A percentile compares a stretch with the other conserved stretches of the same genome.
These are phyloP conservation scores for Alloteropsis semialata DNA, from an alignment of 176 grass and related monocot genomes.

Conservation along the genomic window DNA sequence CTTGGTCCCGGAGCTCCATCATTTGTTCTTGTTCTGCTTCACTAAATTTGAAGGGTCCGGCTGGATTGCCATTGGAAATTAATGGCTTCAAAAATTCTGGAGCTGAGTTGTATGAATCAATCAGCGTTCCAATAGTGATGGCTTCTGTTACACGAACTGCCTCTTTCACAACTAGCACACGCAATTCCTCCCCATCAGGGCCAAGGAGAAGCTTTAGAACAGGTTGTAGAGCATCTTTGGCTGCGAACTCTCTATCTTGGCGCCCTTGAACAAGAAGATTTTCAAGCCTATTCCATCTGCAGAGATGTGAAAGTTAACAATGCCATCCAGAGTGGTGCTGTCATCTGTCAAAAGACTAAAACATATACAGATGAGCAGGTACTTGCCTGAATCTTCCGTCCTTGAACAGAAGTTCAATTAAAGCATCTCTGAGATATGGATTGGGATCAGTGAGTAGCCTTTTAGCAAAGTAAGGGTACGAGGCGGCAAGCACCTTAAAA, in stretches of 20 bases:
- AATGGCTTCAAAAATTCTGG: slow-evolving; percentile 75
- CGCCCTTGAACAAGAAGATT: slow-evolving; percentile 96
- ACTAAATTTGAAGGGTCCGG: slow-evolving; percentile 69
- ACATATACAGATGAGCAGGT: slow-evolving; percentile 11
- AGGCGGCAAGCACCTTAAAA: slow-evolving; percentile 98
- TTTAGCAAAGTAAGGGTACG: slow-evolving; percentile 99
- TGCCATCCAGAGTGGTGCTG: background rate
- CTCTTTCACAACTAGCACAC: slow-evolving; percentile 85
- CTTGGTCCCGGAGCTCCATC: slow-evolving; percentile 73
- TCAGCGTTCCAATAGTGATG: slow-evolving; percentile 63
- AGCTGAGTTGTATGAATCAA: slow-evolving; percentile 70
- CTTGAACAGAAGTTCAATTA: slow-evolving; percentile 96
- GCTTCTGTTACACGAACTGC: slow-evolving; percentile 86
- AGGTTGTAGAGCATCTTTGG: slow-evolving; percentile 92
- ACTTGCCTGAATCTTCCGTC: slow-evolving; percentile 94
- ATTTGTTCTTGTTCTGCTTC: slow-evolving; percentile 64
- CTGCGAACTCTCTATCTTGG: slow-evolving; percentile 84
- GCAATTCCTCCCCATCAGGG: slow-evolving; percentile 77
- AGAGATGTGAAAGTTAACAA: slow-evolving; percentile 23
- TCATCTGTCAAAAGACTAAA: background rate
- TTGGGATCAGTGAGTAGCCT: slow-evolving; percentile 95
- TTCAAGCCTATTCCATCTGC: slow-evolving; percentile 99
- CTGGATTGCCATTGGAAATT: slow-evolving; percentile 56
- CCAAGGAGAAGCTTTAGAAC: slow-evolving; percentile 83
- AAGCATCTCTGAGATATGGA: slow-evolving; percentile 98